These are phyloP conservation scores for Silybum marianum DNA, from an alignment of 129 eudicot genomes.

Conservation along the genomic window DNA sequence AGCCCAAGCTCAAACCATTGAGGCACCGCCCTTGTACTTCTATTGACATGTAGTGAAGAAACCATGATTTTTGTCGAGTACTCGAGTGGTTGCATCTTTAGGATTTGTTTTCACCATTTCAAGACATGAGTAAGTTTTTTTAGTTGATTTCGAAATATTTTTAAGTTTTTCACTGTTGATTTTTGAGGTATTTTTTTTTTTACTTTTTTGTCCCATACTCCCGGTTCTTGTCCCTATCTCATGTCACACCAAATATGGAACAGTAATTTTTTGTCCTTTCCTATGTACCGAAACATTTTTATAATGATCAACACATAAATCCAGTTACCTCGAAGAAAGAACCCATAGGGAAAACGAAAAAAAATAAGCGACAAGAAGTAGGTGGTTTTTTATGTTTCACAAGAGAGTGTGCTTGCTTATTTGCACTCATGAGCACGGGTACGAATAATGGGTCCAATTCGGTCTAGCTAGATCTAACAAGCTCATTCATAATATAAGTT, in stretches of 20 bases:
- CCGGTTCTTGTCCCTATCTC: background rate
- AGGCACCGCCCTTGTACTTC: no score
- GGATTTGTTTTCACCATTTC: no score
- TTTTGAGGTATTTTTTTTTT: no score
- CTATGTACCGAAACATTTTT: background rate
- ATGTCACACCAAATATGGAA: background rate
- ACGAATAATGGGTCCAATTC: conserved; percentile 21
- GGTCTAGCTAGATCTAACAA: conserved; percentile 38
- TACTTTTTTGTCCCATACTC: no score
- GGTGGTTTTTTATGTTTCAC: conserved; percentile 18
- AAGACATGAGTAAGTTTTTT: no score
- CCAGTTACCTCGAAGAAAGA: background rate
- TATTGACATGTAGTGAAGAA: no score
- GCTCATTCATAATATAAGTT: conserved; percentile 24
- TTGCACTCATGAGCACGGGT: conserved; percentile 24
- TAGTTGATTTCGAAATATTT: no score
- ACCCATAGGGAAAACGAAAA: background rate
- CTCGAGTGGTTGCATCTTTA: no score
- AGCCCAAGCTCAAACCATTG: no score
- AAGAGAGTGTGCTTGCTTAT: conserved; percentile 25
- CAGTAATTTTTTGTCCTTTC: background rate
- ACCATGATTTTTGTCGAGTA: no score
- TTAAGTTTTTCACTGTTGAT: no score
- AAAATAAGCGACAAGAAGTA: conserved; percentile 24
- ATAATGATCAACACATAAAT: background rate